Conservation (phyloP, 768 basidiomycete genomes). For the Boletus insuetus region DNA sequence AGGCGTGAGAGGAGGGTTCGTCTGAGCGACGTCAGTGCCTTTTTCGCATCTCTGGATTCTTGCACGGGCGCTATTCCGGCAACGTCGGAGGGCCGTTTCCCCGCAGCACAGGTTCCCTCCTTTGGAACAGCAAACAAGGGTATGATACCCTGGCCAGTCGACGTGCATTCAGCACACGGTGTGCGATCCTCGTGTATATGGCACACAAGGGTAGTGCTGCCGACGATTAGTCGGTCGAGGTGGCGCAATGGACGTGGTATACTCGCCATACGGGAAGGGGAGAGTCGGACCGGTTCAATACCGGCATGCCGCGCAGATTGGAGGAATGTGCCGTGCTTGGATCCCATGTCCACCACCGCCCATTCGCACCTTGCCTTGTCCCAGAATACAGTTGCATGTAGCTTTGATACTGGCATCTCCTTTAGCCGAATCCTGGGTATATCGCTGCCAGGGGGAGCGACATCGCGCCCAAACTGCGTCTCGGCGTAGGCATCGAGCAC, state of each 20-base stretch:
- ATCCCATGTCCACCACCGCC: constrained; percentile 82
- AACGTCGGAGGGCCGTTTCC: constrained; percentile 22
- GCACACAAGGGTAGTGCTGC: constrained; percentile 65
- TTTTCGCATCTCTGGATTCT: constrained; percentile 52
- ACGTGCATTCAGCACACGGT: constrained; percentile 64
- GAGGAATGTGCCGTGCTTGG: constrained; percentile 81
- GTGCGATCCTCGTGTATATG: constrained; percentile 63
- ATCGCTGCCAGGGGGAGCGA: constrained; percentile 45
- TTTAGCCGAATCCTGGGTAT: constrained; percentile 70
- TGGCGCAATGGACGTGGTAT: constrained; percentile 62
- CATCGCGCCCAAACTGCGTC: constrained; percentile 74
- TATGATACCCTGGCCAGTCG: constrained; percentile 51
- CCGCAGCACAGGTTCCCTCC: constrained; percentile 12
- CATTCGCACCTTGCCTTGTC: constrained; percentile 57
- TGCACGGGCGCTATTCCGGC: constrained; percentile 7
- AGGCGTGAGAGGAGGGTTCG: constrained; percentile 60
- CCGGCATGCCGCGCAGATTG: constrained; percentile 18
- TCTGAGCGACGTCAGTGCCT: constrained; percentile 63
- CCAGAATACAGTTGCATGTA: constrained; percentile 77
- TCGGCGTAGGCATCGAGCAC: constrained; percentile 63
- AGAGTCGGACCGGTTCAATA: constrained; percentile 48
- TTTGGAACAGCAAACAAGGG: constrained; percentile 44
- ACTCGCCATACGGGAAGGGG: constrained; percentile 64
- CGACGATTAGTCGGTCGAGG: constrained; percentile 63
- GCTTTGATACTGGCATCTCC: constrained; percentile 82